A percentile compares a stretch with the other conserved stretches of the same genome.
These are phyloP conservation scores for Podila epigama DNA, from an alignment of 192 early-diverging fungal species.

Conservation along the genomic window DNA sequence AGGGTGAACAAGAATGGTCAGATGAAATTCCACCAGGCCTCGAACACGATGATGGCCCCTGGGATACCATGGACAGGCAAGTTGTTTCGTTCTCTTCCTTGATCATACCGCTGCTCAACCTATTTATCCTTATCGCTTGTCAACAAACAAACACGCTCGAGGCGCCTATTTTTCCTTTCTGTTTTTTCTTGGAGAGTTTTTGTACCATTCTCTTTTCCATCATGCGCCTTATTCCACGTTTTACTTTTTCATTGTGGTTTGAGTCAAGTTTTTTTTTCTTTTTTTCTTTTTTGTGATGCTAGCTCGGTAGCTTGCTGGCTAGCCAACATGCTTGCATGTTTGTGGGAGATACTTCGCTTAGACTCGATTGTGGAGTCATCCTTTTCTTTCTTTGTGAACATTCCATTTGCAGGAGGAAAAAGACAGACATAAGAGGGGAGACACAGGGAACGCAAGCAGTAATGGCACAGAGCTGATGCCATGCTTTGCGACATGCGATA, in stretches of 20 bases:
- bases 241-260: background rate
- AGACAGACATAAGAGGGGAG: background rate
- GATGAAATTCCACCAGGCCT: constrained; percentile 44
- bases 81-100: background rate
- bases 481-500: background rate
- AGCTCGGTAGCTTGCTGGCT: constrained; percentile 1
- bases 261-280: background rate
- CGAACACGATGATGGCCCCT: constrained; percentile 44
- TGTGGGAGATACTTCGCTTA: background rate
- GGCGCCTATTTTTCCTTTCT: background rate
- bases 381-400: background rate
- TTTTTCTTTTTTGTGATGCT: constrained; percentile 4
- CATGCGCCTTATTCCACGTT: background rate
- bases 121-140: background rate
- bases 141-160: background rate
- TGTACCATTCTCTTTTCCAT: background rate
- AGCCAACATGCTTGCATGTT: background rate
- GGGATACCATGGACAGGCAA: constrained; percentile 47
- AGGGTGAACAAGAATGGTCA: constrained; percentile 37
- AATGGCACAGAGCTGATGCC: too few relatives aligned
- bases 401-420: background rate
- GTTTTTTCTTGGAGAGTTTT: too few relatives aligned
- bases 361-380: background rate
- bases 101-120: background rate
- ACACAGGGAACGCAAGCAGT: too few relatives aligned